A percentile compares a stretch with the other conserved stretches of the same genome.
Evolutionary conservation across 192 early-diverging fungal species (phyloP).

Genomic region (Coemansia sp.): DNA sequence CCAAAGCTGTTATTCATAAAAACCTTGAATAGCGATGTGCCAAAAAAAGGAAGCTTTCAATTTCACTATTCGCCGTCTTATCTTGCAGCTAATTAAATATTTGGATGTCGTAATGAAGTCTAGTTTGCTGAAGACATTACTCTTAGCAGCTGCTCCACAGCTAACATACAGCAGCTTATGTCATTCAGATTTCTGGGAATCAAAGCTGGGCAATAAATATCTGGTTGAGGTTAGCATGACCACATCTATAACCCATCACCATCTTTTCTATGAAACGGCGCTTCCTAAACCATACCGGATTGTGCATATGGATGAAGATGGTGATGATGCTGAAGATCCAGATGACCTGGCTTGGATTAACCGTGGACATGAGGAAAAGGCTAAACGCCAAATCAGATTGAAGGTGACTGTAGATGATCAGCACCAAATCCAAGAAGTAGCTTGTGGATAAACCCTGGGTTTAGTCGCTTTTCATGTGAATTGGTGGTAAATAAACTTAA

Average conservation of each 20-base stretch:
- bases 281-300: conserved; percentile 52
- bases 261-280: conserved; percentile 47
- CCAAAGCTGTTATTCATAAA: too few relatives aligned
- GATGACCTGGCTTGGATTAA: conserved; percentile 53
- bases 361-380: conserved; percentile 42
- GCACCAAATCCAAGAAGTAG: conserved; percentile 41
- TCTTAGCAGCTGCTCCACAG: not conserved
- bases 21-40: too few relatives aligned
- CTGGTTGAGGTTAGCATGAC: conserved; percentile 39
- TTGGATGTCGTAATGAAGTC: not conserved
- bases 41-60: too few relatives aligned
- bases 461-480: too few relatives aligned
- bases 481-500: too few relatives aligned
- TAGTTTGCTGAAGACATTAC: not conserved
- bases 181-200: conserved; percentile 46
- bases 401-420: conserved; percentile 52
- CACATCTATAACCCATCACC: conserved; percentile 25
- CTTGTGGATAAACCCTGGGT: conserved; percentile 26
- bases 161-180: conserved; percentile 23
- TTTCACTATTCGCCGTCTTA: too few relatives aligned
- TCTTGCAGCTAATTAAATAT: not conserved
- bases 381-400: conserved; percentile 33
- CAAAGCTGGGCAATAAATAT: conserved; percentile 37
- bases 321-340: conserved; percentile 41
- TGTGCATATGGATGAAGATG: conserved; percentile 46